phyloP scores from a whole-genome alignment of 2,329 filamentous ascomycete genomes.

The Fusarium avenaceum region DNA sequence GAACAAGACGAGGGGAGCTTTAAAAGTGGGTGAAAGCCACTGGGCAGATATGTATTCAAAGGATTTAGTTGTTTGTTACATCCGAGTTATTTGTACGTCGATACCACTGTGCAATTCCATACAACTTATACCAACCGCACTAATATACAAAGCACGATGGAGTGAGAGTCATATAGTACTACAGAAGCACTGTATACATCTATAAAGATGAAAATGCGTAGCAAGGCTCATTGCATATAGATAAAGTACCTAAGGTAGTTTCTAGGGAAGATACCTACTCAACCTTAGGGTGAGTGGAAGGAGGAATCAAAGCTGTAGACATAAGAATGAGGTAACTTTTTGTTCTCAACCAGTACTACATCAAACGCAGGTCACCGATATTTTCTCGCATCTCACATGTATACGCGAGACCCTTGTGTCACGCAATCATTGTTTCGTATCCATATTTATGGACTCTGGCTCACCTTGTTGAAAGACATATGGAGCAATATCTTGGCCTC shows the following conservation, averaged over 20 bases:
- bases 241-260: background rate
- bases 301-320: background rate
- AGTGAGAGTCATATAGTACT: background rate
- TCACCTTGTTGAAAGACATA: too few species aligned
- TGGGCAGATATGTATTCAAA: background rate
- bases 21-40: background rate
- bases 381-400: background rate
- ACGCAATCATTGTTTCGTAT: background rate
- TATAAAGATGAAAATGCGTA: background rate
- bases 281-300: background rate
- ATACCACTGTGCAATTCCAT: background rate
- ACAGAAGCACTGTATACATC: slow-evolving; percentile 24
- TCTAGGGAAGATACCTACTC: too few species aligned
- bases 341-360: background rate
- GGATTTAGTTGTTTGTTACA: slow-evolving; percentile 6
- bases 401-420: background rate
- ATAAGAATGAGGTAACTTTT: background rate
- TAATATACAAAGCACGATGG: background rate
- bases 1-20: background rate
- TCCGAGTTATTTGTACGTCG: background rate
- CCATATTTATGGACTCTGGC: too few species aligned
- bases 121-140: background rate
- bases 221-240: background rate
- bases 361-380: background rate
- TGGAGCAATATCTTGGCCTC: background rate